Evolutionary conservation across 768 basidiomycete genomes (phyloP).

Genomic region (Exsudoporus frostii): DNA sequence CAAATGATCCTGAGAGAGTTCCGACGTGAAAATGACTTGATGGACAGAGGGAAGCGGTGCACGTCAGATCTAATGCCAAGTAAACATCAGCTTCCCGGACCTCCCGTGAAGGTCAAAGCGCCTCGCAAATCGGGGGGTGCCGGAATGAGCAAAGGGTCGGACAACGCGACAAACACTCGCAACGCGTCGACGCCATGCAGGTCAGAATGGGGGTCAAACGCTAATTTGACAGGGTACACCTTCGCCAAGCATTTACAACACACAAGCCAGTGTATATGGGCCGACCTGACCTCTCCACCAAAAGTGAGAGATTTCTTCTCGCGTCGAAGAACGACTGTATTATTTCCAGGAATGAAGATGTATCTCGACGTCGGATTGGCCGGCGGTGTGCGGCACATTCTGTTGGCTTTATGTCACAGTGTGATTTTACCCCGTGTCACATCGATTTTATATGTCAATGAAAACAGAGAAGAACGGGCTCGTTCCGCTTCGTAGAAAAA

Average conservation of each 20-base stretch:
- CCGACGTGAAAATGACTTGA: not conserved
- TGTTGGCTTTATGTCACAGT: no score
- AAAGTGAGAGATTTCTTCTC: not conserved
- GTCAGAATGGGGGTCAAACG: not conserved
- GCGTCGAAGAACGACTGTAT: not conserved
- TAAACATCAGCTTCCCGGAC: not conserved
- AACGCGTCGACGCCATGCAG: not conserved
- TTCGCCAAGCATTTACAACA: not conserved
- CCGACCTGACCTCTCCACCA: not conserved
- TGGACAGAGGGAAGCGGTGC: not conserved
- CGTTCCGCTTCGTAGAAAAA: no score
- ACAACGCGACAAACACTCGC: not conserved
- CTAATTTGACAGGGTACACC: not conserved
- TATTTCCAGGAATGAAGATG: not conserved
- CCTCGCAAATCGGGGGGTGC: not conserved
- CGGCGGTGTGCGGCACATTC: not conserved
- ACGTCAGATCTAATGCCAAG: not conserved
- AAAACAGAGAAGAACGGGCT: no score
- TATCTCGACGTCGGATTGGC: not conserved
- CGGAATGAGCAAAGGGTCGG: not conserved
- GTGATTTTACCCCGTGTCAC: no score
- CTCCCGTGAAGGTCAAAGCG: not conserved
- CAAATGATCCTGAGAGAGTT: no score
- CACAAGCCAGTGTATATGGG: not conserved
- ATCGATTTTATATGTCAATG: no score